Evolutionary conservation across 768 basidiomycete species (phyloP), one percentile per base, ranked within the genome.

Genomic region (Kwoniella newhampshirensis): DNA sequence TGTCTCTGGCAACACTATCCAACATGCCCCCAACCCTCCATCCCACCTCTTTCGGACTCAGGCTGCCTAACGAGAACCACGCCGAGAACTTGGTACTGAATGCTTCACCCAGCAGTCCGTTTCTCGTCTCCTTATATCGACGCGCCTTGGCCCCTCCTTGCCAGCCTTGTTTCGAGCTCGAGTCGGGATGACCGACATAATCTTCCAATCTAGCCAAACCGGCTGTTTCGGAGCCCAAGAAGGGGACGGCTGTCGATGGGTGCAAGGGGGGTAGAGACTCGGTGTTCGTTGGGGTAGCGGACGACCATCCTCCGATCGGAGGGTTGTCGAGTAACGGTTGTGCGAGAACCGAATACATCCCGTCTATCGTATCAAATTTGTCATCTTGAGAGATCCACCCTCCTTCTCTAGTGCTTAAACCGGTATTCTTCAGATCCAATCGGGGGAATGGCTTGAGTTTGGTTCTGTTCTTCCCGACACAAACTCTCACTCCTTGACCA

Each of bases 21-120:
- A 70, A 35, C 44, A 75, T 41, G 48, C 63, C 41, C 12, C 66
- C 61, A 13, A 73, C 70, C 42, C 71, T 60, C 69, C 70, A 73
- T 40, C 74, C 74, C 30, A 60, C 62, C 42, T 60, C 67, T 27
- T 66, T 60, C 0, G 75, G 64, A 57, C 70, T 73, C 37, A 77
- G 26, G 27, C 53, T 54, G 7, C 76, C 80, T n/a, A 78, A 56
- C 6, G 67, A 67, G n/a, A 81, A 66, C 68, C 75, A 79, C 0
- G 71, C 69, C 0, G 78, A 77, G 28, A 80, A 70, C 62, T 81
- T 80, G 36, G 79, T 79, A 43, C 75, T 77, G 66, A 77, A 79
- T 12, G 72, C 77, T 50, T 75, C 71, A 0, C 80, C 80, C 8
- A 79, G 51, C 23, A 81, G 51, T 0, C 78, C 76, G 56, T 80